phyloP scores from a whole-genome alignment of 2,329 filamentous ascomycete species.

The Ophiocordyceps camponoti-leonardi region DNA sequence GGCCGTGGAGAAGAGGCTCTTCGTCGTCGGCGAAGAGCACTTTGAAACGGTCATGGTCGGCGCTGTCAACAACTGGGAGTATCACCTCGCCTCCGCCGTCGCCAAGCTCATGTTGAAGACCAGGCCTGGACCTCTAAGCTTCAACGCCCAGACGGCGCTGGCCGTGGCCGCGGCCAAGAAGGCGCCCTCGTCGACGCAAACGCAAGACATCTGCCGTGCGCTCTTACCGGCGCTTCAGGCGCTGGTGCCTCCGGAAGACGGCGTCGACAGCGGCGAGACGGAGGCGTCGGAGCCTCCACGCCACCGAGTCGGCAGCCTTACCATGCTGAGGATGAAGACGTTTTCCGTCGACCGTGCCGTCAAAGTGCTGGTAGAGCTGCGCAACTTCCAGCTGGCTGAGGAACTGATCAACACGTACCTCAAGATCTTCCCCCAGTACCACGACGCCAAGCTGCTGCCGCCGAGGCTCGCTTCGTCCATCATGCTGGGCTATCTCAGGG shows the following conservation, averaged over 20 bases:
- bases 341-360: conserved; percentile 15
- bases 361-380: conserved; percentile 15
- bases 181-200: conserved; percentile 9
- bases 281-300: not conserved
- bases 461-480: conserved; percentile 42
- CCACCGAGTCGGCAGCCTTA: conserved; percentile 3
- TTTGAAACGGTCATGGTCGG: conserved; percentile 35
- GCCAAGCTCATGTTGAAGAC: conserved; percentile 24
- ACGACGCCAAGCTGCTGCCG: conserved; percentile 22
- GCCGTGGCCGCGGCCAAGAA: conserved; percentile 19
- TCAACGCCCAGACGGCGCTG: conserved; percentile 23
- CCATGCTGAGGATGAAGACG: conserved; percentile 10
- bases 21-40: conserved; percentile 28
- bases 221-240: conserved; percentile 10
- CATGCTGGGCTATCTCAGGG: conserved; percentile 47
- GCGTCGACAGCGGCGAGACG: not conserved
- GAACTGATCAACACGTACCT: conserved; percentile 39
- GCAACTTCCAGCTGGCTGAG: conserved; percentile 34
- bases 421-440: conserved; percentile 17
- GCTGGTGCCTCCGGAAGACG: conserved; percentile 2
- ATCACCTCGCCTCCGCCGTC: conserved; percentile 20
- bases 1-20: conserved; percentile 24
- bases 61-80: conserved; percentile 27
- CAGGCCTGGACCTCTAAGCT: conserved; percentile 20
- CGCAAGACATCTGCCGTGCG: conserved; percentile 9